Evolutionary conservation across 306 rosid genomes (phyloP).

Genomic region (Cucurbita ficifolia): DNA sequence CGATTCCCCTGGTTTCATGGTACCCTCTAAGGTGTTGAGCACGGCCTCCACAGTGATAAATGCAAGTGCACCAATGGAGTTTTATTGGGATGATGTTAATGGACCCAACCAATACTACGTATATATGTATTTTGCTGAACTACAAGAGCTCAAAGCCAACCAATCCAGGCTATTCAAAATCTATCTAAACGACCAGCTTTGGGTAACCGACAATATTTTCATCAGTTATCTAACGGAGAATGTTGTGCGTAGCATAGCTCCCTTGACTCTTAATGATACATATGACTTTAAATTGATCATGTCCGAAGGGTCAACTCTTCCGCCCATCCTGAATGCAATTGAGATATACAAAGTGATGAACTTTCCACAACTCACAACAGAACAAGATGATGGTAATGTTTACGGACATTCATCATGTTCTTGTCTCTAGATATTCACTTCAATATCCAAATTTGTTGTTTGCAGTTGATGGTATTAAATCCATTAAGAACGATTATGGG

Average conservation of each 20-base stretch:
- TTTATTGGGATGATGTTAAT: constrained; percentile 4
- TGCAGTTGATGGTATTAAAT: constrained; percentile 21
- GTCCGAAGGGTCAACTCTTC: constrained; percentile 20
- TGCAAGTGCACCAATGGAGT: constrained; percentile 2
- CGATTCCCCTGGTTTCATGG: not conserved
- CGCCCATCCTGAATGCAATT: constrained; percentile 34
- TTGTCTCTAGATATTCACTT: not conserved
- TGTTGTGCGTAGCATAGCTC: not conserved
- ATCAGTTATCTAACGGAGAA: not conserved
- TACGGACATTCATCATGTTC: not conserved
- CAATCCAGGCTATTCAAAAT: constrained; percentile 25
- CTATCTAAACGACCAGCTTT: constrained; percentile 10
- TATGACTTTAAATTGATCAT: not conserved
- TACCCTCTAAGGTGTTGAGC: not conserved
- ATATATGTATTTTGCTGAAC: constrained; percentile 34
- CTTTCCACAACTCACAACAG: constrained; percentile 12
- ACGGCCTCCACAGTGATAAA: constrained; percentile 17
- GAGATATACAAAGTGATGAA: constrained; percentile 22
- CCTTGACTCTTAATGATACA: not conserved
- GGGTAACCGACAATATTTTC: not conserved
- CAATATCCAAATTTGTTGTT: not conserved
- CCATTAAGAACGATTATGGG: constrained; percentile 8
- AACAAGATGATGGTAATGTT: constrained; percentile 20
- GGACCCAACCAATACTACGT: constrained; percentile 8
- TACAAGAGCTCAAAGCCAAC: constrained; percentile 1